phyloP scores from a whole-genome alignment of 176 grass and related monocot genomes.

The Neostapfia colusana region DNA sequence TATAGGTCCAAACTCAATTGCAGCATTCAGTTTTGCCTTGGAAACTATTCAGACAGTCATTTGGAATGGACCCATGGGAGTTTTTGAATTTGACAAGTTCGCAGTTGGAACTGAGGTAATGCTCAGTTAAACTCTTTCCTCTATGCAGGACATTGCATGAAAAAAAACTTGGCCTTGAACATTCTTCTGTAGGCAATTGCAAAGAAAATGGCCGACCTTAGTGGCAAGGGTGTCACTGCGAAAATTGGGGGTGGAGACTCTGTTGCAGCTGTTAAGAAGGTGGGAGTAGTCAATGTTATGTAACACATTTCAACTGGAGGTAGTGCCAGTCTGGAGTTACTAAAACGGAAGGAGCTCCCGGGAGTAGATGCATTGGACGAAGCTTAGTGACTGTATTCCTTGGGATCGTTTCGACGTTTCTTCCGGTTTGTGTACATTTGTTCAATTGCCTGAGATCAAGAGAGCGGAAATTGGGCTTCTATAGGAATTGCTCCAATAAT shows the following conservation, averaged over 20 bases:
- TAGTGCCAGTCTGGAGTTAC: constrained; percentile 53
- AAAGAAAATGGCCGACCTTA: constrained; percentile 73
- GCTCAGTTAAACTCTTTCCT: too few relatives aligned
- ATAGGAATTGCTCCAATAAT: too few relatives aligned
- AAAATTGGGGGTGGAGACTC: constrained; percentile 52
- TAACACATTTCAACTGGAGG: constrained; percentile 59
- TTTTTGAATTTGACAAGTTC: constrained; percentile 77
- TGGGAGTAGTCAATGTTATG: constrained; percentile 42
- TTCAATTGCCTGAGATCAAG: not conserved
- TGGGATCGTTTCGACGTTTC: not conserved
- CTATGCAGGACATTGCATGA: too few relatives aligned
- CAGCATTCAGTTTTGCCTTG: constrained; percentile 55
- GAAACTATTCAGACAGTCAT: constrained; percentile 67
- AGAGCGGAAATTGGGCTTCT: too few relatives aligned
- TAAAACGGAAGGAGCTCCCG: constrained; percentile 58
- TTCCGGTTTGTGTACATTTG: not conserved
- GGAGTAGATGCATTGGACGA: constrained; percentile 49
- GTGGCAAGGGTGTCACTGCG: constrained; percentile 54
- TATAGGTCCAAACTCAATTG: constrained; percentile 61
- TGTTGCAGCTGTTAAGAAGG: too few relatives aligned
- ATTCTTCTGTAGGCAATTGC: constrained; percentile 57
- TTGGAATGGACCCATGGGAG: constrained; percentile 84
- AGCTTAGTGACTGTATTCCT: constrained; percentile 13
- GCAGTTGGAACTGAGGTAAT: constrained; percentile 68
- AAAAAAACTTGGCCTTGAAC: constrained; percentile 4